These are phyloP conservation scores for Sclerotinia subarctica DNA, from an alignment of 2,329 filamentous ascomycete species.

Conservation along the genomic window DNA sequence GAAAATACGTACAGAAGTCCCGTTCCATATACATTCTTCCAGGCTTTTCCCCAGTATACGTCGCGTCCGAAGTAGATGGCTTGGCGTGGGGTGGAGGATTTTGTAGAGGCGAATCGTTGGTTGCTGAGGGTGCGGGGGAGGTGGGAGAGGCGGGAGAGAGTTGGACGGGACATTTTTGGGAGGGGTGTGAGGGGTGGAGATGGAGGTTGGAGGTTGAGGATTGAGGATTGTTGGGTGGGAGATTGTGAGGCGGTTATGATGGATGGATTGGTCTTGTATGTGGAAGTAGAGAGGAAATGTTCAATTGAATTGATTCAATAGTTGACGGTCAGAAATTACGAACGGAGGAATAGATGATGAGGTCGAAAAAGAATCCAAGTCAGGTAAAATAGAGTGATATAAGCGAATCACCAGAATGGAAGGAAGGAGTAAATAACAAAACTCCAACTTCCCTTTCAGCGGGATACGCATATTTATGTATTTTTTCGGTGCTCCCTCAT, in stretches of 20 bases:
- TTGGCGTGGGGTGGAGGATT: neutral
- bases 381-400: too few species aligned
- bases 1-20: conserved; percentile 1
- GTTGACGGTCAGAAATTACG: too few species aligned
- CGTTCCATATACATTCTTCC: neutral
- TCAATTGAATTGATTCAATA: too few species aligned
- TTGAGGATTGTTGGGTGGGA: neutral
- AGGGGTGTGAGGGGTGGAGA: neutral
- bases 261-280: too few species aligned
- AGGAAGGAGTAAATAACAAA: neutral
- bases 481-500: neutral
- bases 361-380: neutral
- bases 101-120: neutral
- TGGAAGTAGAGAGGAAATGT: neutral
- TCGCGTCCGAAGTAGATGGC: conserved; percentile 5
- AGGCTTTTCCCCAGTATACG: conserved; percentile 15
- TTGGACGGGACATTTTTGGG: neutral
- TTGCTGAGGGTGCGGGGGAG: neutral
- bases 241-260: neutral
- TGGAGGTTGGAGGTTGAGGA: neutral
- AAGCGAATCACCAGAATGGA: neutral
- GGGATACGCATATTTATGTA: neutral
- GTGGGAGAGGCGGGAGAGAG: neutral
- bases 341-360: neutral
- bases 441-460: too few species aligned